A percentile compares a stretch with the other conserved stretches of the same genome.
Evolutionary conservation across 139 green algal genomes (phyloP).

Genomic region (Micromonas commoda): DNA sequence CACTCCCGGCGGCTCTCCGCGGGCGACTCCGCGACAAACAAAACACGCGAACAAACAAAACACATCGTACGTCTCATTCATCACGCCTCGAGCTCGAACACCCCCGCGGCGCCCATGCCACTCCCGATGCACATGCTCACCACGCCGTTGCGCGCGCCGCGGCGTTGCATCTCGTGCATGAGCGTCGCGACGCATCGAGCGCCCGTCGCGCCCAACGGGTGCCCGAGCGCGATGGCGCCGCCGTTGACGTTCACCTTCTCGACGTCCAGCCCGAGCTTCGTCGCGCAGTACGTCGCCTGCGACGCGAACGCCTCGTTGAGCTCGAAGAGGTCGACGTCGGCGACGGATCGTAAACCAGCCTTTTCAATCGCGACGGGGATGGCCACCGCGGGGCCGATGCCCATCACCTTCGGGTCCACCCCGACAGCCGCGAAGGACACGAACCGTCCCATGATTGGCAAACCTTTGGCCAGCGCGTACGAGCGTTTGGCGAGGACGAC

Average conservation of each 20-base stretch:
- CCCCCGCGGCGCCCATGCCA: constrained; percentile 46
- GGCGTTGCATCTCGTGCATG: constrained; percentile 86
- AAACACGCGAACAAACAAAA: too few relatives aligned
- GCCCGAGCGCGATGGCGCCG: constrained; percentile 92
- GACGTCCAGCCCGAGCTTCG: constrained; percentile 79
- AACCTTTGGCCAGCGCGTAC: constrained; percentile 67
- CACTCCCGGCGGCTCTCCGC: too few relatives aligned
- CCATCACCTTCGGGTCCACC: constrained; percentile 94
- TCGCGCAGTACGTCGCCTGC: constrained; percentile 77
- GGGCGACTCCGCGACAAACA: too few relatives aligned
- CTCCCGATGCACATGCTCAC: constrained; percentile 98
- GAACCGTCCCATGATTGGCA: constrained; percentile 91
- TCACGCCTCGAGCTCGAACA: constrained; percentile 36
- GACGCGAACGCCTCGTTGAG: constrained; percentile 85
- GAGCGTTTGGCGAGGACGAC: constrained; percentile 86
- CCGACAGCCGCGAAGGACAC: constrained; percentile 80
- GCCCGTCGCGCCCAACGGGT: constrained; percentile 75
- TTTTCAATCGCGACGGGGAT: constrained; percentile 82
- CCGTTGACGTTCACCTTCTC: constrained; percentile 94
- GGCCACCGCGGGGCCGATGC: constrained; percentile 87
- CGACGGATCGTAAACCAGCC: constrained; percentile 47
- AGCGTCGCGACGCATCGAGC: constrained; percentile 84
- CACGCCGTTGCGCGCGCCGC: constrained; percentile 84
- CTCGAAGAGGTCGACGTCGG: constrained; percentile 96
- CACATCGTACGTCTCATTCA: too few relatives aligned